Evolutionary conservation across 805 yeast species (phyloP).

Genomic region (Myxozyma sirexii): DNA sequence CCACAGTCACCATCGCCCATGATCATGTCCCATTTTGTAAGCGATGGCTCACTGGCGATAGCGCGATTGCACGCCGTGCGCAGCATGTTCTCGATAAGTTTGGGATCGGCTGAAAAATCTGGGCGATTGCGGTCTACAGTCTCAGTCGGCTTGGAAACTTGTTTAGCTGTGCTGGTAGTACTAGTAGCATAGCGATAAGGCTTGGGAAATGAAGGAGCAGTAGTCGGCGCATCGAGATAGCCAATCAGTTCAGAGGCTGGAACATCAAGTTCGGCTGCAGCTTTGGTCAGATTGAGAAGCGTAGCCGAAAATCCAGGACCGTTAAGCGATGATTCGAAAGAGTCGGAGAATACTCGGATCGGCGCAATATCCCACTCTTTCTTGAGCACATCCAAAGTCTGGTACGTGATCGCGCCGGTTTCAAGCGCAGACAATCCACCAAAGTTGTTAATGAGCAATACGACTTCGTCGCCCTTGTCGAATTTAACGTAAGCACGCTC

Average conservation of each 20-base stretch:
- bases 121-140: neutral
- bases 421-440: constrained; percentile 89
- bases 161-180: neutral
- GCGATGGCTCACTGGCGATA: constrained; percentile 70
- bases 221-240: constrained; percentile 29
- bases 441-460: constrained; percentile 74
- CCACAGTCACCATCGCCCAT: constrained; percentile 99
- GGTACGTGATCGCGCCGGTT: constrained; percentile 51
- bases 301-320: constrained; percentile 94
- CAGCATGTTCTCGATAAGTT: constrained; percentile 40
- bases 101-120: constrained; percentile 17
- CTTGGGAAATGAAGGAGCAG: constrained; percentile 32
- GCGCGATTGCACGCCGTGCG: constrained; percentile 55
- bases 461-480: constrained; percentile 62
- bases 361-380: constrained; percentile 62
- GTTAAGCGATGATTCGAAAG: constrained; percentile 84
- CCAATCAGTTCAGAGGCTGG: constrained; percentile 12
- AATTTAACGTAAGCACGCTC: constrained; percentile 84
- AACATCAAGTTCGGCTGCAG: constrained; percentile 12
- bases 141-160: neutral
- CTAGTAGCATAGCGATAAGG: constrained; percentile 2
- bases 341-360: constrained; percentile 68
- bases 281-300: constrained; percentile 63
- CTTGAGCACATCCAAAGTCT: constrained; percentile 36
- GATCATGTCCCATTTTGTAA: constrained; percentile 80